Conservation (phyloP, 805 yeast species). For the Ogataea polymorpha region DNA sequence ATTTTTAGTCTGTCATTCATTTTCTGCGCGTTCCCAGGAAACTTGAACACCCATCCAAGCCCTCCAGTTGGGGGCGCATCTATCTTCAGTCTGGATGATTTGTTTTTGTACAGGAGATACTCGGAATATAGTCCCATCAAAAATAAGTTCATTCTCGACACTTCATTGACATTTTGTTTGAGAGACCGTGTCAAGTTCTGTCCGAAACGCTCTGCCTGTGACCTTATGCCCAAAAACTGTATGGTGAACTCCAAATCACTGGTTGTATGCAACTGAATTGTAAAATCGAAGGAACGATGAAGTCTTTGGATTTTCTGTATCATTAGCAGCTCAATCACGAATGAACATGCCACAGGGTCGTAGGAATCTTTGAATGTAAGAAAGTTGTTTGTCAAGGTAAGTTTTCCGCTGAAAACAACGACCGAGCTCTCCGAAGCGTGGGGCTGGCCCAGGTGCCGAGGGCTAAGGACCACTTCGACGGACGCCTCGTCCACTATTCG, state of each 20-base stretch:
- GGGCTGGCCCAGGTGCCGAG: slow-evolving; percentile 10
- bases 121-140: slow-evolving; percentile 80
- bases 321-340: slow-evolving; percentile 72
- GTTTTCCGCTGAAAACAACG: slow-evolving; percentile 42
- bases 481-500: slow-evolving; percentile 59
- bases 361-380: slow-evolving; percentile 70
- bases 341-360: slow-evolving; percentile 64
- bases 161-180: slow-evolving; percentile 59
- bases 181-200: slow-evolving; percentile 58
- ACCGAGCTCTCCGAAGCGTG: slow-evolving; percentile 7
- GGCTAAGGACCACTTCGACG: slow-evolving; percentile 50
- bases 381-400: slow-evolving; percentile 74
- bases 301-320: slow-evolving; percentile 82
- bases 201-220: slow-evolving; percentile 80
- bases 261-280: slow-evolving; percentile 67
- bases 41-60: slow-evolving; percentile 76
- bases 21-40: slow-evolving; percentile 83
- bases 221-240: slow-evolving; percentile 74
- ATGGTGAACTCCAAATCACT: slow-evolving; percentile 61
- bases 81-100: slow-evolving; percentile 39
- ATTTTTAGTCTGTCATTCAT: slow-evolving; percentile 79
- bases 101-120: slow-evolving; percentile 63
- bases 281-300: slow-evolving; percentile 74
- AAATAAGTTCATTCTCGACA: slow-evolving; percentile 61
- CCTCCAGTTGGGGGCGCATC: slow-evolving; percentile 74